Evolutionary conservation across 1,139 yeast species (phyloP), one percentile per base, ranked within the genome.

Genomic region (Yamadazyma oceani): DNA sequence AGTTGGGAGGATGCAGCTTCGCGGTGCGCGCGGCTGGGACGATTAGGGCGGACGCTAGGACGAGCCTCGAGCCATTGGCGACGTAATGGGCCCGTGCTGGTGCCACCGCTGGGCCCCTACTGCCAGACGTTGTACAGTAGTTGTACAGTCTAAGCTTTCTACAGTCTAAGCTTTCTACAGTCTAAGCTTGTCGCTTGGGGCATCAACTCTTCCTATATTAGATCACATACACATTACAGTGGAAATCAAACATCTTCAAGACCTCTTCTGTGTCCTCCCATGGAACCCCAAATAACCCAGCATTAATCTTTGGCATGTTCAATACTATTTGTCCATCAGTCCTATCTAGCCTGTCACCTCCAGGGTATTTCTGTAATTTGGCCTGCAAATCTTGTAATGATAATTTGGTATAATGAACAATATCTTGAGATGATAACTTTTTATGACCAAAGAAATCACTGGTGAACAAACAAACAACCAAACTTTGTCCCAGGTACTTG

Each of bases 201-300:
- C n/a, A n/a, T n/a, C n/a, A n/a, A n/a, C n/a, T n/a, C n/a, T n/a
- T n/a, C n/a, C n/a, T n/a, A n/a, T n/a, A n/a, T n/a, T n/a, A n/a
- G n/a, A n/a, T n/a, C n/a, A 40, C 43, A 23, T 44, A 44, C 5
- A 44, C 48, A 22, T 44, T 41, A 4, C 38, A 34, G 5, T 29
- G 10, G 7, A 43, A 33, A n/a, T 58, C 46, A 37, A 44, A 45
- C 24, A 45, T 42, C 22, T 58, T 42, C 43, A 85, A 54, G 0
- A 73, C 75, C 8, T 44, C 53, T 50, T 78, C 92, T 0, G 95
- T 85, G 6, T 70, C 50, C 23, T 67, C 73, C 95, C 95, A 86
- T 0, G 95, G 94, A 2, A 85, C 90, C 1, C 73, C 74, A 57
- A 87, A 86, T 5, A 86, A 72, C 0, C 95, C 95, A 9, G 94